These are phyloP conservation scores for Dictyostelium capitatum DNA, from an alignment of 78 protist genomes.

Conservation along the genomic window DNA sequence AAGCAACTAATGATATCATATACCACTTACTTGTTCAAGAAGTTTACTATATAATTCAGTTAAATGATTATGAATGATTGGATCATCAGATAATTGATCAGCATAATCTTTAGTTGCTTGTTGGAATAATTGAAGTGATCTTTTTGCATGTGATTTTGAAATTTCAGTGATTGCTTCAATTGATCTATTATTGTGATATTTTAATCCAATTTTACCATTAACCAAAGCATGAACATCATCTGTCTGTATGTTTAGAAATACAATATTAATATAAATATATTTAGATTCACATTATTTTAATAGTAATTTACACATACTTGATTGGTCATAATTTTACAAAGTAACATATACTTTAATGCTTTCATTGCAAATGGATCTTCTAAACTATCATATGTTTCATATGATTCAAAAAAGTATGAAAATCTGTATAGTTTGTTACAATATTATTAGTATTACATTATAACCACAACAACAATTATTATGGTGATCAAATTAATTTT, in stretches of 20 bases:
- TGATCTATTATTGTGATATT: slow-evolving; percentile 84
- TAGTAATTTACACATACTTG: slow-evolving; percentile 17
- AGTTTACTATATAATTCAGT: slow-evolving; percentile 91
- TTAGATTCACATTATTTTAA: neutral
- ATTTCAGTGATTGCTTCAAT: slow-evolving; percentile 94
- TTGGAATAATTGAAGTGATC: slow-evolving; percentile 89
- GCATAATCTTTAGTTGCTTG: slow-evolving; percentile 34
- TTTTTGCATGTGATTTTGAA: slow-evolving; percentile 85
- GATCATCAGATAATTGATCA: slow-evolving; percentile 81
- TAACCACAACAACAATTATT: neutral
- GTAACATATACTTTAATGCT: slow-evolving; percentile 97
- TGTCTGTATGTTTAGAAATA: slow-evolving; percentile 45
- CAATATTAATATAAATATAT: neutral
- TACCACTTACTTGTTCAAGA: slow-evolving; percentile 85
- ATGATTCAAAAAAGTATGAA: slow-evolving; percentile 98
- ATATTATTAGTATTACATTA: neutral
- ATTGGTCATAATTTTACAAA: slow-evolving; percentile 95
- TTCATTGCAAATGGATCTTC: slow-evolving; percentile 81
- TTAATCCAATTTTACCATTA: slow-evolving; percentile 91
- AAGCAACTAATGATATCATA: neutral
- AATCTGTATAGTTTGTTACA: slow-evolving; percentile 58
- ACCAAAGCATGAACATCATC: slow-evolving; percentile 92
- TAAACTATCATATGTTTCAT: slow-evolving; percentile 91
- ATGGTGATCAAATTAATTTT: neutral
- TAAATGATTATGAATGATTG: slow-evolving; percentile 79